These are phyloP conservation scores for Pseudoneurospora amorphoporcata DNA, from an alignment of 495 filamentous ascomycete genomes.

Conservation along the genomic window DNA sequence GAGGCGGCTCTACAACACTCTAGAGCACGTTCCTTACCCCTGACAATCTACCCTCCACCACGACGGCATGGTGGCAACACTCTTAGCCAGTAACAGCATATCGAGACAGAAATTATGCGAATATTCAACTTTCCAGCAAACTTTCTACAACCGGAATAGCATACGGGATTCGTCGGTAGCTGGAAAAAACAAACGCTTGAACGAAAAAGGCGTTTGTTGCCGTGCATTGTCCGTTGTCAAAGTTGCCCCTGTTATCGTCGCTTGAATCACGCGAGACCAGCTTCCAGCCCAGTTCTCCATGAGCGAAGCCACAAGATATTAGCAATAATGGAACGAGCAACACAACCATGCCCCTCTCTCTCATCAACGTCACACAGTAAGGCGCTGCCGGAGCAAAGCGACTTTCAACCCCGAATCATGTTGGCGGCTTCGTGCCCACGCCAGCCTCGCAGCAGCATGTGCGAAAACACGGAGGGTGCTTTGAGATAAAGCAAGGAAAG, in stretches of 20 bases:
- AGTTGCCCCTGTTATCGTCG: background rate
- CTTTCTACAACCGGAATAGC: background rate
- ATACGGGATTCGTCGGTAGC: background rate
- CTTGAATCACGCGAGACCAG: background rate
- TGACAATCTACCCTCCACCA: background rate
- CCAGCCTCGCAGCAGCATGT: background rate
- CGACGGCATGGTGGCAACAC: background rate
- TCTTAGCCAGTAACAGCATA: background rate
- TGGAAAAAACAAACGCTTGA: background rate
- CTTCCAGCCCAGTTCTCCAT: background rate
- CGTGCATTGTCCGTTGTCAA: background rate
- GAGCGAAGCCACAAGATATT: background rate
- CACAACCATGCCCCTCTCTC: background rate
- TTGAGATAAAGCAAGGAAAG: background rate
- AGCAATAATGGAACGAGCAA: background rate
- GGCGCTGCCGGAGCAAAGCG: background rate
- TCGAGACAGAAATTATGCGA: background rate
- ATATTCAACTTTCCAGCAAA: background rate
- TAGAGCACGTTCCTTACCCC: background rate
- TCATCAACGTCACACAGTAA: background rate
- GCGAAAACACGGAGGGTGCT: background rate
- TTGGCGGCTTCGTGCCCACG: background rate
- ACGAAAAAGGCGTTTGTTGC: background rate
- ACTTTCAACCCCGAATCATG: background rate
- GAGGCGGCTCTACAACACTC: background rate